A percentile compares a stretch with the other conserved stretches of the same genome.
These are phyloP conservation scores for Leccinellum albellum DNA, from an alignment of 768 basidiomycete genomes.

Conservation along the genomic window DNA sequence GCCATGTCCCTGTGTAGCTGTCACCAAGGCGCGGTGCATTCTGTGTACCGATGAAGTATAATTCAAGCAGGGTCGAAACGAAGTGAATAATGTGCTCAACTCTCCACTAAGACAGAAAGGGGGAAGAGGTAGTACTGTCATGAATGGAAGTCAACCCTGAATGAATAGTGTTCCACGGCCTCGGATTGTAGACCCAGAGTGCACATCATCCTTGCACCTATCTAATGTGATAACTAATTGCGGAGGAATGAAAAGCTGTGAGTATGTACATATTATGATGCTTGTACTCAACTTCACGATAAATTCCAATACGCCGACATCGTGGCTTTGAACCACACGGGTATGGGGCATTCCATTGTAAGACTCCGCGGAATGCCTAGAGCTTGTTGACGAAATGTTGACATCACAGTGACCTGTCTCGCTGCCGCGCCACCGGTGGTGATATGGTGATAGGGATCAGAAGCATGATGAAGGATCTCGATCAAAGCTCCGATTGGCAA, in stretches of 20 bases:
- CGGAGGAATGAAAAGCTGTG: background rate
- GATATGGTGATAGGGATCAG: background rate
- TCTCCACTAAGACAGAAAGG: background rate
- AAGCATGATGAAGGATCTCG: background rate
- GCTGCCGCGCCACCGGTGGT: background rate
- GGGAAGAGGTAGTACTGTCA: background rate
- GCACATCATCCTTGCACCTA: background rate
- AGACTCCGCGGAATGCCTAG: constrained; percentile 3
- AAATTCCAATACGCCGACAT: background rate
- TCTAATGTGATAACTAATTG: background rate
- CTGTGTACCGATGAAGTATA: background rate
- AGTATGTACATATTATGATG: background rate
- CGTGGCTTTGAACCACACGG: background rate
- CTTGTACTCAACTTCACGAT: background rate
- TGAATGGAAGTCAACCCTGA: background rate
- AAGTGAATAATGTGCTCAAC: background rate
- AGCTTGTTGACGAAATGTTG: background rate
- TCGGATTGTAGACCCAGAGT: background rate
- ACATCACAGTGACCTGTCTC: background rate
- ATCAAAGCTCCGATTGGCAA: background rate
- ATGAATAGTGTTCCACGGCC: background rate
- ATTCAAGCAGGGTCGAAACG: background rate
- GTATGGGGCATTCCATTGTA: background rate
- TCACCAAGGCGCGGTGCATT: background rate
- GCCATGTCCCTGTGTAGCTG: background rate